These are phyloP conservation scores for Hypoxylon fuscum DNA, from an alignment of 495 filamentous ascomycete species.

Conservation along the genomic window DNA sequence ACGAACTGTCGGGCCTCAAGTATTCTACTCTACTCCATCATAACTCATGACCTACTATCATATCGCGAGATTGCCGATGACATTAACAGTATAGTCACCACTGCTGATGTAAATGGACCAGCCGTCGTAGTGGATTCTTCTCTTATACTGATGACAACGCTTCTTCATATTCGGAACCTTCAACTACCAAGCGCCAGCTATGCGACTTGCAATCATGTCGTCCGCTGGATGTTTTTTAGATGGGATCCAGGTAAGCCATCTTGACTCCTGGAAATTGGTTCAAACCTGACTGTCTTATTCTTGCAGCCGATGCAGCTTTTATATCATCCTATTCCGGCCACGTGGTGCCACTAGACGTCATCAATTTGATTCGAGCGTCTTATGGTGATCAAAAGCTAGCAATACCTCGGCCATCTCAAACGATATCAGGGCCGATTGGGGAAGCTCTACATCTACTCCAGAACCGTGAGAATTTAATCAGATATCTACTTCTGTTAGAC, in stretches of 20 bases:
- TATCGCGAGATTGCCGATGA: conserved; percentile 69
- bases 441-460: conserved; percentile 36
- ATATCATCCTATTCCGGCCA: conserved; percentile 52
- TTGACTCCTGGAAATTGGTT: not conserved
- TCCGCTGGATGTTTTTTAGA: conserved; percentile 80
- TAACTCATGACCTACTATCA: conserved; percentile 69
- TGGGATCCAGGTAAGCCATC: conserved; percentile 75
- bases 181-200: conserved; percentile 71
- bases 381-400: conserved; percentile 45
- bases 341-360: conserved; percentile 52
- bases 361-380: conserved; percentile 57
- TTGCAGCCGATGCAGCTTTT: conserved; percentile 48
- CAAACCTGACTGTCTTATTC: conserved; percentile 9
- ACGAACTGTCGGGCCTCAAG: conserved; percentile 82
- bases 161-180: conserved; percentile 66
- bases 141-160: conserved; percentile 73
- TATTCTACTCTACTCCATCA: conserved; percentile 72
- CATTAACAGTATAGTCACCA: conserved; percentile 73
- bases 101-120: conserved; percentile 83
- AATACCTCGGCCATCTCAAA: conserved; percentile 38
- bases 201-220: conserved; percentile 71
- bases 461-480: conserved; percentile 42
- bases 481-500: conserved; percentile 54
- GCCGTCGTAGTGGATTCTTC: conserved; percentile 80
- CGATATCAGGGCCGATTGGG: conserved; percentile 49